Evolutionary conservation across 257 asterid species (phyloP).

Genomic region (Ligustrum vulgare): DNA sequence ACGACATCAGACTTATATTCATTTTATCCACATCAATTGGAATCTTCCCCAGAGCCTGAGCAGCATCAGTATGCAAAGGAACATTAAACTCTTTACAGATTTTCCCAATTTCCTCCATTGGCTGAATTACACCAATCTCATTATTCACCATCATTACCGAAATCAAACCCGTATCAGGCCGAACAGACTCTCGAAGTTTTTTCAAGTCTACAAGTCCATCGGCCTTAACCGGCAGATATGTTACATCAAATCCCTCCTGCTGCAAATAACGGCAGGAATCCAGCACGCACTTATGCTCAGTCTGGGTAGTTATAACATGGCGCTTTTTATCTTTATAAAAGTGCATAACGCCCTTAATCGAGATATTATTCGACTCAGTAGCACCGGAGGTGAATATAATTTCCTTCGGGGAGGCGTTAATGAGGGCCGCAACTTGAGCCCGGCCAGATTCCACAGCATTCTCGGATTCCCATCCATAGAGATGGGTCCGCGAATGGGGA

Average conservation of each 20-base stretch:
- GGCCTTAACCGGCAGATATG: constrained; percentile 75
- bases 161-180: constrained; percentile 85
- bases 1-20: constrained; percentile 93
- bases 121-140: constrained; percentile 97
- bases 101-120: constrained; percentile 80
- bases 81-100: constrained; percentile 79
- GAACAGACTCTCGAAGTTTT: constrained; percentile 59
- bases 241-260: constrained; percentile 87
- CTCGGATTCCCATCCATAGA: constrained; percentile 99
- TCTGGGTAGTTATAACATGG: constrained; percentile 96
- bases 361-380: constrained; percentile 87
- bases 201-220: constrained; percentile 79
- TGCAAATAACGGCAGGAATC: constrained; percentile 93
- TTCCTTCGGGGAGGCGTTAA: constrained; percentile 88
- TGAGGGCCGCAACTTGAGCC: constrained; percentile 56
- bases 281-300: constrained; percentile 94
- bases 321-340: constrained; percentile 84
- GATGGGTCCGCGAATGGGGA: constrained; percentile 95
- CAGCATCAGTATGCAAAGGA: constrained; percentile 91
- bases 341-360: constrained; percentile 86
- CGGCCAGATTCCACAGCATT: constrained; percentile 79
- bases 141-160: constrained; percentile 98
- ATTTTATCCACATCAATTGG: constrained; percentile 83
- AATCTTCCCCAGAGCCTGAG: constrained; percentile 88
- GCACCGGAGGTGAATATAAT: constrained; percentile 97